Evolutionary conservation across 1,284 basidiomycete species (phyloP), one percentile per base, ranked within the genome.

Genomic region (Cutaneotrichosporon cutaneum): DNA sequence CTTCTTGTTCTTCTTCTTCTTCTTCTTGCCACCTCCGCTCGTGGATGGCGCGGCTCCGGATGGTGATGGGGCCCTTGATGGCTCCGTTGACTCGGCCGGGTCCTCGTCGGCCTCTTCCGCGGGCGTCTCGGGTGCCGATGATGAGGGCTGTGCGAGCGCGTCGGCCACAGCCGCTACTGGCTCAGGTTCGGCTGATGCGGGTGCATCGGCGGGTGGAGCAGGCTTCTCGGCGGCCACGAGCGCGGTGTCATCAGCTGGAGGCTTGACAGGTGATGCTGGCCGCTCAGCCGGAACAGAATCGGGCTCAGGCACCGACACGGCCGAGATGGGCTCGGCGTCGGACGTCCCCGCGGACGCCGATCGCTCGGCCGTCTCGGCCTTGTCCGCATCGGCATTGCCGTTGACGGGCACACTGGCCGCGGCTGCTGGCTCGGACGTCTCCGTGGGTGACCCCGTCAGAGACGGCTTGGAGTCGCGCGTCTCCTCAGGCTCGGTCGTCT

Each of bases 1-100:
- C 69, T 76, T 77, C 62, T 73, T 73, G 54, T 71, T 72, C 47
- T 64, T 56, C 50, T 59, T 58, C 65, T 71, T 72, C 54, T 64
- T 54, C 39, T 42, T 50, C 16, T 44, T 58, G 4, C 54, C 62
- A 6, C 53, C 52, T 8, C 48, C 60, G 16, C 54, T 52, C 1
- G 57, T 54, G 1, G 26, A 36, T 11, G 59, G 51, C 18, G 52
- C 32, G 1, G 14, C 50, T 9, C 60, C 45, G 6, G 42, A 18
- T 8, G 68, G 67, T 16, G 67, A 60, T 6, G 67, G 35, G 0
- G 68, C 44, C 24, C 66, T 62, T 16, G 70, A 67, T 16, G 66
- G 36, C 21, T 53, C 45, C 3, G 61, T 42, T 14, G 62, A 56
- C 55, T 18, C 51, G 51, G 27, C 58, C 5, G 13, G 56, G 42